These are phyloP conservation scores for Aspergillus diversus DNA, from an alignment of 495 filamentous ascomycete genomes.

Conservation along the genomic window DNA sequence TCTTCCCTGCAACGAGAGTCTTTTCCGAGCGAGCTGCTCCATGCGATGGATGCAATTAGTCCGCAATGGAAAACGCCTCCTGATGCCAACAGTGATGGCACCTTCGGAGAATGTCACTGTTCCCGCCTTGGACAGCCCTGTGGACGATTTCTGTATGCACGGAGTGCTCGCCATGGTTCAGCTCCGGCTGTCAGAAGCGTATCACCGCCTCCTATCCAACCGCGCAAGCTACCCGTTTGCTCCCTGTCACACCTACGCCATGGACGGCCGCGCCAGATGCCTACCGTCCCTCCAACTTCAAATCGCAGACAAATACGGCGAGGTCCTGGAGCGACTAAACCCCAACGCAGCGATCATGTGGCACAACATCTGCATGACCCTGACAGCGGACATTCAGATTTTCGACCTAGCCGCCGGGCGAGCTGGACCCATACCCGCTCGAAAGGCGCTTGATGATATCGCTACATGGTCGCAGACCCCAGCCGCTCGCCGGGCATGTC, in stretches of 20 bases:
- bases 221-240: slow-evolving; percentile 46
- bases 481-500: slow-evolving; percentile 49
- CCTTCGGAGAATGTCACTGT: slow-evolving; percentile 44
- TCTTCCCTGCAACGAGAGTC: slow-evolving; percentile 49
- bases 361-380: slow-evolving; percentile 58
- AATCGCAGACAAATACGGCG: slow-evolving; percentile 42
- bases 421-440: slow-evolving; percentile 46
- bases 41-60: slow-evolving; percentile 53
- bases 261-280: slow-evolving; percentile 47
- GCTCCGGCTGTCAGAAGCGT: slow-evolving; percentile 48
- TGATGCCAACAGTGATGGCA: slow-evolving; percentile 44
- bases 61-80: slow-evolving; percentile 39
- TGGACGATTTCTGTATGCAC: slow-evolving; percentile 46
- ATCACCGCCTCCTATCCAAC: slow-evolving; percentile 50
- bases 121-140: slow-evolving; percentile 37
- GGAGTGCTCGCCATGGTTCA: slow-evolving; percentile 46
- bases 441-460: slow-evolving; percentile 53
- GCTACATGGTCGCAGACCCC: slow-evolving; percentile 55
- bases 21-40: slow-evolving; percentile 50
- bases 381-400: slow-evolving; percentile 54
- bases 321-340: slow-evolving; percentile 45
- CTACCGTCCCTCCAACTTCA: slow-evolving; percentile 45
- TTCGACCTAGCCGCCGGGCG: slow-evolving; percentile 56
- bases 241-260: slow-evolving; percentile 49
- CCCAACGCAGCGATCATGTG: slow-evolving; percentile 53